A percentile compares a stretch with the other conserved stretches of the same genome.
Evolutionary conservation across 306 rosid species (phyloP).

Genomic region (Vigna radiata): DNA sequence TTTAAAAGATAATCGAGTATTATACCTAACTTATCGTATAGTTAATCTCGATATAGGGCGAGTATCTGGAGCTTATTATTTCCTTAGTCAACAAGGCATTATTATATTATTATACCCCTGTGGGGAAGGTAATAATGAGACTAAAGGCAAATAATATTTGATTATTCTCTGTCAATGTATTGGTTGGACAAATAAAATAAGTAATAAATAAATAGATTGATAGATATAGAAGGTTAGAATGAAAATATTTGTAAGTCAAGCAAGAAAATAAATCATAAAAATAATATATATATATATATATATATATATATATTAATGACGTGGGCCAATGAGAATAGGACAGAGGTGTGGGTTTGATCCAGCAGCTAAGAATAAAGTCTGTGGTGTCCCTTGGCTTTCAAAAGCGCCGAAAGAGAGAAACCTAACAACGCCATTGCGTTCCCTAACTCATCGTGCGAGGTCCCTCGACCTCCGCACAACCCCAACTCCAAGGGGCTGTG

Average conservation of each 20-base stretch:
- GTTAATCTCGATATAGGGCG: background rate
- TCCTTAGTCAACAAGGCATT: constrained; percentile 8
- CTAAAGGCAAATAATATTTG: constrained; percentile 1
- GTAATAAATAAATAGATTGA: background rate
- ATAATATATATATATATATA: background rate
- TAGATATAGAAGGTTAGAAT: no score
- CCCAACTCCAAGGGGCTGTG: constrained; percentile 54
- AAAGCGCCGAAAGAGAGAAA: constrained; percentile 25
- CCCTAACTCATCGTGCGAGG: constrained; percentile 71
- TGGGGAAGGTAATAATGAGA: background rate
- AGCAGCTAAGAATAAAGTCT: constrained; percentile 38
- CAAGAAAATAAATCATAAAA: background rate
- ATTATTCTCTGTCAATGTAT: background rate
- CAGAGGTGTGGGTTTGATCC: constrained; percentile 32
- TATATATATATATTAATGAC: constrained; percentile 63
- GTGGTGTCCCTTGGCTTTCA: background rate
- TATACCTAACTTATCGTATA: constrained; percentile 38
- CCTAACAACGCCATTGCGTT: constrained; percentile 54
- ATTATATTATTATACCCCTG: background rate
- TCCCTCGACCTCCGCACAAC: constrained; percentile 82
- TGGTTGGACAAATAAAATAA: constrained; percentile 15
- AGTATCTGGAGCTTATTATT: constrained; percentile 21
- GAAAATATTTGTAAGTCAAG: constrained; percentile 38
- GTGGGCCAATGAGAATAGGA: constrained; percentile 66
- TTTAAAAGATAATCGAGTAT: constrained; percentile 4